phyloP scores from a whole-genome alignment of 805 yeast species.

The Teunomyces stri region DNA sequence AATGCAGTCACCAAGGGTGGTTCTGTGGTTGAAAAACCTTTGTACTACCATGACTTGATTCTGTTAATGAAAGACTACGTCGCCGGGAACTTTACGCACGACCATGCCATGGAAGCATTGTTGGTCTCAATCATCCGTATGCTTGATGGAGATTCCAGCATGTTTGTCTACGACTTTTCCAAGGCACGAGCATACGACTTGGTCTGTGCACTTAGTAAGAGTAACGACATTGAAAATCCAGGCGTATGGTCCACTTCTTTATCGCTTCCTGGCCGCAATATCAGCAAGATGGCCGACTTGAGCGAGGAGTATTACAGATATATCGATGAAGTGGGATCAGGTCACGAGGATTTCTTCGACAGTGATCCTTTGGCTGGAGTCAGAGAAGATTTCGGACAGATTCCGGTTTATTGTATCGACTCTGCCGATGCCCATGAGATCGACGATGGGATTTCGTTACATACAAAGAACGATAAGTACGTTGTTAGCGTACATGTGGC shows the following conservation, averaged over 20 bases:
- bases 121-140: constrained; percentile 29
- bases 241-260: constrained; percentile 47
- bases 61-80: constrained; percentile 53
- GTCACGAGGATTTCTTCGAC: constrained; percentile 19
- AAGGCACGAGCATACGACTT: constrained; percentile 54
- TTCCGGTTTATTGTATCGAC: constrained; percentile 81
- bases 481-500: constrained; percentile 75
- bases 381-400: constrained; percentile 42
- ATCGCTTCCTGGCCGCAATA: constrained; percentile 42
- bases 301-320: constrained; percentile 42
- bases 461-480: constrained; percentile 26
- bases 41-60: constrained; percentile 34
- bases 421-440: constrained; percentile 78
- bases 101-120: constrained; percentile 46
- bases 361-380: constrained; percentile 27
- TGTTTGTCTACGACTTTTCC: constrained; percentile 43
- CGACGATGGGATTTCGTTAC: constrained; percentile 86
- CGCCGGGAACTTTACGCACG: constrained; percentile 50
- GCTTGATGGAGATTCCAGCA: constrained; percentile 16
- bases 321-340: constrained; percentile 16
- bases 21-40: constrained; percentile 11
- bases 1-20: constrained; percentile 1
- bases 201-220: constrained; percentile 26
- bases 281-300: constrained; percentile 42
- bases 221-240: constrained; percentile 44